These are phyloP conservation scores for Fistulinella prunicolor DNA, from an alignment of 768 basidiomycete genomes.

Conservation along the genomic window DNA sequence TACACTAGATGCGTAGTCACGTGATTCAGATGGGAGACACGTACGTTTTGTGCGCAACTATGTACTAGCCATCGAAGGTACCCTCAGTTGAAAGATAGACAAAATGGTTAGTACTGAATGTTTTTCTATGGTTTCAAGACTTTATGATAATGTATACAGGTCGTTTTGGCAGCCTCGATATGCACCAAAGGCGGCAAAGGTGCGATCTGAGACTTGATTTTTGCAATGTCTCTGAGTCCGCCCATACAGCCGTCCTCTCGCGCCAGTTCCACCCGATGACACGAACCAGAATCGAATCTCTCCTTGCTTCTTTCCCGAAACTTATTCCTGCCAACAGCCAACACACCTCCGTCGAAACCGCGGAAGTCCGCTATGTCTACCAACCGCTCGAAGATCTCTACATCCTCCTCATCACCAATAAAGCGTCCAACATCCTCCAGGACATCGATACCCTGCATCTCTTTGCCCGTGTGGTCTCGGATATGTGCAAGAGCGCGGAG, in stretches of 20 bases:
- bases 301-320: constrained; percentile 96
- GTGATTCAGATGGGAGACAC: constrained; percentile 12
- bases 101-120: constrained; percentile 20
- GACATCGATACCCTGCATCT: constrained; percentile 97
- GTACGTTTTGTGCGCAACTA: constrained; percentile 7
- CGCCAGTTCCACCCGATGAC: constrained; percentile 95
- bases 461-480: constrained; percentile 90
- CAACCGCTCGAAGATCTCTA: constrained; percentile 96
- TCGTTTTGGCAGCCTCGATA: constrained; percentile 92
- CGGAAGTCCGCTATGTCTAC: constrained; percentile 95
- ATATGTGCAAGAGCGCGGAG: constrained; percentile 81
- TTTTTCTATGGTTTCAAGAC: neutral
- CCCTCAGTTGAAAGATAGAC: neutral
- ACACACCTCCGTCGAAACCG: constrained; percentile 94
- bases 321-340: constrained; percentile 93
- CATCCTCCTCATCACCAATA: constrained; percentile 96
- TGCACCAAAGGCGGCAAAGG: constrained; percentile 94
- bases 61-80: neutral
- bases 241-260: constrained; percentile 77
- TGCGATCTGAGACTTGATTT: constrained; percentile 35
- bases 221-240: neutral
- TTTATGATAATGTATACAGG: constrained; percentile 43
- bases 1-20: too few species aligned
- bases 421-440: constrained; percentile 97
- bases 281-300: constrained; percentile 87